A percentile compares a stretch with the other conserved stretches of the same genome.
Evolutionary conservation across 352 stramenopile species (phyloP).

Genomic region (Globisporangium splendens): DNA sequence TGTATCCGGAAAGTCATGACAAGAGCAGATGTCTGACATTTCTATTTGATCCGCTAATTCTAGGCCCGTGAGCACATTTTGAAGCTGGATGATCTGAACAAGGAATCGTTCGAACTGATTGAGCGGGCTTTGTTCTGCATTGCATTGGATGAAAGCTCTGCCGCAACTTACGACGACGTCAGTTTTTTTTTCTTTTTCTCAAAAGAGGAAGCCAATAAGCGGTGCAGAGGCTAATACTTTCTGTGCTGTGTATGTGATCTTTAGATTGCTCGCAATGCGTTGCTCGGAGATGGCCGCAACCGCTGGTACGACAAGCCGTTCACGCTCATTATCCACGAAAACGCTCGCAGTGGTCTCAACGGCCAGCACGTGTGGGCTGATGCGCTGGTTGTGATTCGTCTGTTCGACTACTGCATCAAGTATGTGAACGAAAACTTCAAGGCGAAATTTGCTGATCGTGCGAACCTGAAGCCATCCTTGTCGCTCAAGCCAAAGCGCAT

Average conservation of each 20-base stretch:
- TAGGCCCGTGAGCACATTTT: slow-evolving; percentile 79
- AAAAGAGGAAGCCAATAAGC: neutral
- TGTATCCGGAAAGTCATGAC: too few species aligned
- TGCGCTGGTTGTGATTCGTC: slow-evolving; percentile 92
- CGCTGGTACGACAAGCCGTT: slow-evolving; percentile 98
- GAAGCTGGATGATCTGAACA: slow-evolving; percentile 84
- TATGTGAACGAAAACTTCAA: slow-evolving; percentile 91
- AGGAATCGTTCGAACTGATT: slow-evolving; percentile 90
- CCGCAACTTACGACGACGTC: slow-evolving; percentile 75
- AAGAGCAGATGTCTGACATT: too few species aligned
- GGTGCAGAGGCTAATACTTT: neutral
- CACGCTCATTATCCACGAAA: slow-evolving; percentile 95
- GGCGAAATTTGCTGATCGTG: slow-evolving; percentile 70
- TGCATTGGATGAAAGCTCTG: slow-evolving; percentile 87
- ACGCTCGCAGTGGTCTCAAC: slow-evolving; percentile 93
- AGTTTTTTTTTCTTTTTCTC: neutral
- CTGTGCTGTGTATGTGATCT: neutral
- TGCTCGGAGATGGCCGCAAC: slow-evolving; percentile 91
- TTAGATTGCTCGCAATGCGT: slow-evolving; percentile 70
- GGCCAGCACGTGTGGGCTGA: slow-evolving; percentile 98
- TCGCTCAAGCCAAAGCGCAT: slow-evolving; percentile 70
- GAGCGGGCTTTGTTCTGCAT: slow-evolving; percentile 93
- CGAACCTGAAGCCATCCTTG: slow-evolving; percentile 58
- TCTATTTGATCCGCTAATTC: neutral
- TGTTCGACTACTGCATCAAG: slow-evolving; percentile 94